Evolutionary conservation across 345 rosid genomes (phyloP), one percentile per base, ranked within the genome.

Genomic region (Tarenaya hassleriana): DNA sequence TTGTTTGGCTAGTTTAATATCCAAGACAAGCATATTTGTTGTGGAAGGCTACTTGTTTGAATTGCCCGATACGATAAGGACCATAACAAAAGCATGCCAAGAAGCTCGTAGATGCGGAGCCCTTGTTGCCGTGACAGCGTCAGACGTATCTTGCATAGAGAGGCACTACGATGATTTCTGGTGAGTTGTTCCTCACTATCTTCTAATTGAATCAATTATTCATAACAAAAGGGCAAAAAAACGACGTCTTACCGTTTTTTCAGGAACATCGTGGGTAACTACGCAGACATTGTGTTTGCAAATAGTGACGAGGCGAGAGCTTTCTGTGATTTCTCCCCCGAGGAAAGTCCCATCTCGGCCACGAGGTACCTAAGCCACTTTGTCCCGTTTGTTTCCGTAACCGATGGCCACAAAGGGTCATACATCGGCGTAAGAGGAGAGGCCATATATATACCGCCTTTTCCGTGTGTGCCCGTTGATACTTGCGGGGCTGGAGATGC

Each of bases 401-500:
- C 96, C 0, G 96, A 91, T 58, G 96, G 98, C 18, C 84, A 73
- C 12, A 79, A 69, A 62, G 96, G 98, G 8, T 87, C 98, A 20
- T 87, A 87, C 64, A 77, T 91, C 31, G 98, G 98, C 14, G 81
- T 84, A 4, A 91, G 84, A 74, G 98, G 98, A 70, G 98, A 91
- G 71, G 95, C 96, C 47, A 73, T 87, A 66, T 91, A 76, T 69
- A 64, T 91, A 37, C 86, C 96, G 52, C 95, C 96, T 20, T 77
- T 84, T 6, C 88, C 87, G 15, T 87, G 96, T 42, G 75, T 76
- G 19, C 96, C 92, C 0, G 63, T 79, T 10, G 98, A 87, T 63
- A 87, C 95, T 0, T 84, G 98, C 44, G 96, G 98, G 44, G 96
- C 96, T 0, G 98, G 98, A 47, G 95, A 91, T 60, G 96, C 96